These are phyloP conservation scores for Blastomyces silverae DNA, from an alignment of 2,329 filamentous ascomycete species.

Conservation along the genomic window DNA sequence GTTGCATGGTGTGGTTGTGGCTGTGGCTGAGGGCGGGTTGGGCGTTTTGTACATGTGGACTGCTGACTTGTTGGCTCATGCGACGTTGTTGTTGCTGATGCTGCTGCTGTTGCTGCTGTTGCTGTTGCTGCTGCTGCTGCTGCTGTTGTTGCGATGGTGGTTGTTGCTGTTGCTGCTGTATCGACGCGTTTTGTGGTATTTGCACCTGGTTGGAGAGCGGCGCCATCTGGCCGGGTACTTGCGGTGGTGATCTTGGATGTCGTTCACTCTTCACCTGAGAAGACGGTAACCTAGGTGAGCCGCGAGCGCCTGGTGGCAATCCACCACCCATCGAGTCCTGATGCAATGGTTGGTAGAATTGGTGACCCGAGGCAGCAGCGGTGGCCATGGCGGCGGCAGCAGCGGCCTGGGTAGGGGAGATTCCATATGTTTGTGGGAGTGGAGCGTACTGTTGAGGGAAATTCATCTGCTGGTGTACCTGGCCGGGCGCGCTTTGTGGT, in stretches of 20 bases:
- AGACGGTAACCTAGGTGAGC: slow-evolving; percentile 69
- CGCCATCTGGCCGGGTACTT: slow-evolving; percentile 56
- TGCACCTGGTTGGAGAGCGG: slow-evolving; percentile 34
- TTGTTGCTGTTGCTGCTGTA: slow-evolving; percentile 29
- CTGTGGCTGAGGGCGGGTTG: slow-evolving; percentile 69
- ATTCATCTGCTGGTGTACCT: slow-evolving; percentile 63
- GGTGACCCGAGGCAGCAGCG: slow-evolving; percentile 73
- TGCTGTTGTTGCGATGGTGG: slow-evolving; percentile 31
- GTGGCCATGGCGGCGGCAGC: slow-evolving; percentile 93
- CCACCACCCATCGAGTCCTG: slow-evolving; percentile 62
- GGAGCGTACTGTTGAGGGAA: slow-evolving; percentile 75
- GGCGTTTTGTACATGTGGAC: slow-evolving; percentile 65
- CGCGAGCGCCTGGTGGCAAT: slow-evolving; percentile 49
- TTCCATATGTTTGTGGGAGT: slow-evolving; percentile 68
- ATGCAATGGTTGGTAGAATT: slow-evolving; percentile 62
- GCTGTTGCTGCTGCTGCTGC: slow-evolving; percentile 17
- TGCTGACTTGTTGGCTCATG: slow-evolving; percentile 67
- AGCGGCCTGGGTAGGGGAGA: slow-evolving; percentile 77
- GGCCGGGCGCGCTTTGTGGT: slow-evolving; percentile 54
- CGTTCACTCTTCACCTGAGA: slow-evolving; percentile 65
- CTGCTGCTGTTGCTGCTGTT: slow-evolving; percentile 32
- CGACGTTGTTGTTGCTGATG: slow-evolving; percentile 47
- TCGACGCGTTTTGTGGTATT: slow-evolving; percentile 31
- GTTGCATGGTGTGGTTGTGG: slow-evolving; percentile 58
- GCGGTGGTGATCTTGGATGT: slow-evolving; percentile 67